Conservation (phyloP, 179 eudicot genomes). For the Carnegiea gigantea region DNA sequence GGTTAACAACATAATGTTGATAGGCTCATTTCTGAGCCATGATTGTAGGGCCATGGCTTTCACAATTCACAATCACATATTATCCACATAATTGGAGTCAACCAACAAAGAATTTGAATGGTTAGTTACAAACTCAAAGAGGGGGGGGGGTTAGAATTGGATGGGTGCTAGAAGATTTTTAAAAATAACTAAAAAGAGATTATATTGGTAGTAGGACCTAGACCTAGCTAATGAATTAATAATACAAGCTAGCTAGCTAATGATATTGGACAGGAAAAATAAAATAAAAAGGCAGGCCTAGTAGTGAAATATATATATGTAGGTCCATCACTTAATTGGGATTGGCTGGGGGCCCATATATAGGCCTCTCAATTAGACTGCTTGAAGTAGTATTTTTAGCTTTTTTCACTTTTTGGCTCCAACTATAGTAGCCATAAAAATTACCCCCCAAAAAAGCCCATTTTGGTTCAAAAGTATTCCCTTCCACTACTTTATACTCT, state of each 20-base stretch:
- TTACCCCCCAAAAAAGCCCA: background rate
- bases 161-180: too few species aligned
- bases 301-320: background rate
- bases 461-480: conserved; percentile 1
- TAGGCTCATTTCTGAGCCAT: background rate
- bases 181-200: background rate
- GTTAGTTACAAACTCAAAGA: background rate
- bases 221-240: too few species aligned
- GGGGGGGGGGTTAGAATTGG: background rate
- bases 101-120: background rate
- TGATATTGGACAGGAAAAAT: conserved; percentile 23
- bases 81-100: background rate
- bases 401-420: conserved; percentile 23
- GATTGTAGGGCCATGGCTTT: background rate
- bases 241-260: conserved; percentile 9
- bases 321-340: conserved; percentile 17
- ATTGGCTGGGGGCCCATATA: conserved; percentile 13
- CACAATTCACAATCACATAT: conserved; percentile 1
- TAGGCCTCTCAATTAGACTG: conserved; percentile 23
- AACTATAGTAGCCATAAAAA: conserved; percentile 7
- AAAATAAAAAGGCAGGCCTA: background rate
- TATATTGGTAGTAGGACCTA: background rate
- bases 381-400: conserved; percentile 21
- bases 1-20: background rate
- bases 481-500: conserved; percentile 5